Conservation (phyloP, 805 yeast species). For the Yueomyces sinensis region DNA sequence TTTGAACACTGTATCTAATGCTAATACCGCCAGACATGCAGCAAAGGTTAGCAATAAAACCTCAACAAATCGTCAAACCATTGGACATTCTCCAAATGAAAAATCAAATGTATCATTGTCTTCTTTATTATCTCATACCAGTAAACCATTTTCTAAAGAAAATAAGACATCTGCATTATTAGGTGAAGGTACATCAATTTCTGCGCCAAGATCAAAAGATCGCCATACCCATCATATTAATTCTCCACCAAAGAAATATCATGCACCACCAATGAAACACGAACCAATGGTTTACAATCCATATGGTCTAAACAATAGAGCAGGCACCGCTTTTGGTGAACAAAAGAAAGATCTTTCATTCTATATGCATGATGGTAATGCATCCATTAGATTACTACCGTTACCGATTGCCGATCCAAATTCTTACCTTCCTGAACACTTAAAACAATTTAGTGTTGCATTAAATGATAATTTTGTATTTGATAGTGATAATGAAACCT, state of each 20-base stretch:
- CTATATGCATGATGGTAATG: slow-evolving; percentile 24
- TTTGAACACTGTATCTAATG: not conserved
- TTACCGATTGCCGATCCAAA: slow-evolving; percentile 58
- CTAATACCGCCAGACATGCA: not conserved
- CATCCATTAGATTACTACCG: slow-evolving; percentile 33
- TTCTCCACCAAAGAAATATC: slow-evolving; percentile 3
- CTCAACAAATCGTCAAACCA: not conserved
- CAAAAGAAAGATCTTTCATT: slow-evolving; percentile 14
- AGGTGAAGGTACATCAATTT: slow-evolving; percentile 16
- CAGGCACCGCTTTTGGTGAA: slow-evolving; percentile 1
- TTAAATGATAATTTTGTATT: slow-evolving; percentile 44
- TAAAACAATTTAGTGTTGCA: slow-evolving; percentile 34
- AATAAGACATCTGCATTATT: slow-evolving; percentile 4
- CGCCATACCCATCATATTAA: slow-evolving; percentile 1
- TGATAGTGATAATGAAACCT: slow-evolving; percentile 30
- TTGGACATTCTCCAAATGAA: not conserved
- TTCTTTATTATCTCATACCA: slow-evolving; percentile 18
- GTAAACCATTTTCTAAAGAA: slow-evolving; percentile 20
- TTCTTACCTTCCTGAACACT: slow-evolving; percentile 40
- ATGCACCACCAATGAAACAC: slow-evolving; percentile 1
- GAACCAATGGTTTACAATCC: slow-evolving; percentile 50
- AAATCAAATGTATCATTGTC: slow-evolving; percentile 16
- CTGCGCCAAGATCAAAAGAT: slow-evolving; percentile 12
- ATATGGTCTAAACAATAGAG: slow-evolving; percentile 30
- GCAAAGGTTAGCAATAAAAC: not conserved